Percentiles rank a stretch among this genome's conserved stretches.
Evolutionary conservation across 1,284 basidiomycete species (phyloP).

Genomic region (Ustilago hordei): DNA sequence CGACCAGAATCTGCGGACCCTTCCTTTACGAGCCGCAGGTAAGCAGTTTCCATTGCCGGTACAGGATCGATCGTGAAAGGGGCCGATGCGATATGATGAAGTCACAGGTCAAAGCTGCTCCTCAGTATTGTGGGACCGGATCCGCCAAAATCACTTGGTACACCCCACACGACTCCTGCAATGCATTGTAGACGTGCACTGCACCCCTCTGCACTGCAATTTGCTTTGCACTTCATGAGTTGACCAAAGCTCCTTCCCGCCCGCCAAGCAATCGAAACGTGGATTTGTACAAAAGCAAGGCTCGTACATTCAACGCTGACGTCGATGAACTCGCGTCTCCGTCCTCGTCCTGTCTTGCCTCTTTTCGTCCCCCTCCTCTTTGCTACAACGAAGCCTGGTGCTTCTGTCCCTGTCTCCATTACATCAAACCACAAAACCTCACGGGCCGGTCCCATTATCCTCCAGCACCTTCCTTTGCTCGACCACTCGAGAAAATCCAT

Average conservation of each 20-base stretch:
- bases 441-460: not conserved
- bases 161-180: slow-evolving; percentile 1
- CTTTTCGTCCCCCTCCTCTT: not conserved
- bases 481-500: not conserved
- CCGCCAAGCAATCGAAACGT: not conserved
- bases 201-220: not conserved
- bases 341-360: not conserved
- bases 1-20: not conserved
- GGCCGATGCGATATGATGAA: slow-evolving; percentile 1
- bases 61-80: not conserved
- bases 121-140: slow-evolving; percentile 1
- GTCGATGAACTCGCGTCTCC: slow-evolving; percentile 7
- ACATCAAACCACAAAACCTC: not conserved
- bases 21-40: slow-evolving; percentile 1
- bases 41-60: not conserved
- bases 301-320: not conserved
- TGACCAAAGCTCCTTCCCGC: not conserved
- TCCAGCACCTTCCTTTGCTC: slow-evolving; percentile 1
- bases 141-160: not conserved
- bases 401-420: slow-evolving; percentile 11
- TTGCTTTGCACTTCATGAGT: not conserved
- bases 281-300: slow-evolving; percentile 11
- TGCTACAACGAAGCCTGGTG: slow-evolving; percentile 21
- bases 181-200: not conserved
- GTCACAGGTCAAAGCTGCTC: not conserved